phyloP scores from a whole-genome alignment of 345 rosid species.

The Pistacia integerrima region DNA sequence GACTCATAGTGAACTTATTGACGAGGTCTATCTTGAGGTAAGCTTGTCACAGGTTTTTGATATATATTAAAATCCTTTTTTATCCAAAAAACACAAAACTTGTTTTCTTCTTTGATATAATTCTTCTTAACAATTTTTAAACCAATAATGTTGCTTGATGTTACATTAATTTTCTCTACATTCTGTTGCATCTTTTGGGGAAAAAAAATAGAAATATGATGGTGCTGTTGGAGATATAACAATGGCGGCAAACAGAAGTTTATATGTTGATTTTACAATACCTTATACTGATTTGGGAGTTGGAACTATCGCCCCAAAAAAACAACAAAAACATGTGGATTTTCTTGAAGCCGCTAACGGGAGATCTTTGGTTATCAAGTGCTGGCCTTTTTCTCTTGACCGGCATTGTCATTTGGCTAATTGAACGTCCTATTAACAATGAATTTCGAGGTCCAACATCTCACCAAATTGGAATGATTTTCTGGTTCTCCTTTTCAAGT shows the following conservation, averaged over 20 bases:
- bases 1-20: conserved; percentile 30
- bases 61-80: too few relatives aligned
- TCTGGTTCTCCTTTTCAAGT: conserved; percentile 10
- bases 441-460: background rate
- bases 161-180: too few relatives aligned
- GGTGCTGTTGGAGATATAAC: conserved; percentile 1
- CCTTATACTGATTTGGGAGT: conserved; percentile 34
- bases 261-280: conserved; percentile 46
- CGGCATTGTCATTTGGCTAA: conserved; percentile 33
- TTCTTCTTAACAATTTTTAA: too few relatives aligned
- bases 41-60: too few relatives aligned
- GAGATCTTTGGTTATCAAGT: conserved; percentile 24
- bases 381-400: conserved; percentile 21
- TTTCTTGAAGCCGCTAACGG: conserved; percentile 31
- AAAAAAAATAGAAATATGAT: background rate
- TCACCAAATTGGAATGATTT: background rate
- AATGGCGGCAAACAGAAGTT: conserved; percentile 29
- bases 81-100: background rate
- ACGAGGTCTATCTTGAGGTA: conserved; percentile 38
- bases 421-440: background rate
- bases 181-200: too few relatives aligned
- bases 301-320: conserved; percentile 18
- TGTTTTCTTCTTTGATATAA: background rate
- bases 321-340: conserved; percentile 16
- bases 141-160: too few relatives aligned